These are phyloP conservation scores for Smittium mucronatum DNA, from an alignment of 371 early-diverging fungal species.

Conservation along the genomic window DNA sequence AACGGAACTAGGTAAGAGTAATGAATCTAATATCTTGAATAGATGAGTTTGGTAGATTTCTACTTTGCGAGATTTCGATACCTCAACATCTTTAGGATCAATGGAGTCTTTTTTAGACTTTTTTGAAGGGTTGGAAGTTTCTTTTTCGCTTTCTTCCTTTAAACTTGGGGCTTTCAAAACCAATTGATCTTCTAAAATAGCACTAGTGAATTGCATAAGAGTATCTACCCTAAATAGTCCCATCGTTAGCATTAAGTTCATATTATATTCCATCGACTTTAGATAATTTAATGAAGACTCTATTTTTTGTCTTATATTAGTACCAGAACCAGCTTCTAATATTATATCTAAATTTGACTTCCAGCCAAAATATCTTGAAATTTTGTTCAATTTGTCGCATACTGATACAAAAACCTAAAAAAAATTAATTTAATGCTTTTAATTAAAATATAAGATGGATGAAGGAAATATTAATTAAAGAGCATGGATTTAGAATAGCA, in stretches of 20 bases:
- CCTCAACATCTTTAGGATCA: background rate
- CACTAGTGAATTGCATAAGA: background rate
- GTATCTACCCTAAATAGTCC: background rate
- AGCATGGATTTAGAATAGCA: no score
- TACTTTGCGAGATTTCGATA: background rate
- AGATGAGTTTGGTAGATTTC: background rate
- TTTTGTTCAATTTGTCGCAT: background rate
- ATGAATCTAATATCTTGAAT: background rate
- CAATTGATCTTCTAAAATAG: background rate
- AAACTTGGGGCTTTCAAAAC: background rate
- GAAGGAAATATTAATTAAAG: no score
- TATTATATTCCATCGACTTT: background rate
- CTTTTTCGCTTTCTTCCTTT: background rate
- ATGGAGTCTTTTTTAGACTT: background rate
- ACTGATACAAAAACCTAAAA: background rate
- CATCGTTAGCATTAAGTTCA: background rate
- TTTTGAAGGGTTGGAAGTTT: background rate
- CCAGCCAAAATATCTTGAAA: background rate
- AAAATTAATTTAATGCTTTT: no score
- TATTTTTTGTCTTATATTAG: no score
- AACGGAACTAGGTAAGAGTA: background rate
- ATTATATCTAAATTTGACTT: no score
- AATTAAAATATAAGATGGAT: no score
- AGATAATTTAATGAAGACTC: background rate
- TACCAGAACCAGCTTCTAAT: no score